Conservation (phyloP, 2,329 filamentous ascomycete genomes). For the Cercospora beticola region DNA sequence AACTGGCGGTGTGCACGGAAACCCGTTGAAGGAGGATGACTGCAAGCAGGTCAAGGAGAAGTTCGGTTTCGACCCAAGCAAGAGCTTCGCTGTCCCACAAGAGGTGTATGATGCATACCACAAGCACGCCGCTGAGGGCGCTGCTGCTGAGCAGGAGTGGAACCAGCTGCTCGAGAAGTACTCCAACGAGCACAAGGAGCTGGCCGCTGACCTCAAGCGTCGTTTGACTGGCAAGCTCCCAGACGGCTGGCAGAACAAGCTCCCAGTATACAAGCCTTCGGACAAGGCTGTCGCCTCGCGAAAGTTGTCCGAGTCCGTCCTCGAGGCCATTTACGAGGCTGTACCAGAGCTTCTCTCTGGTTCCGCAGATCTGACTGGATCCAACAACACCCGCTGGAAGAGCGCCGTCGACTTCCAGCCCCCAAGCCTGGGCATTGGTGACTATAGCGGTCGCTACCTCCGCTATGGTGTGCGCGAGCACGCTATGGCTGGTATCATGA, state of each 20-base stretch:
- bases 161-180: conserved; percentile 91
- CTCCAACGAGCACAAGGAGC: conserved; percentile 69
- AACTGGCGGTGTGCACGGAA: conserved; percentile 93
- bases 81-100: conserved; percentile 91
- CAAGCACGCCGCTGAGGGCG: conserved; percentile 82
- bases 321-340: conserved; percentile 78
- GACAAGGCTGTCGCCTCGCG: conserved; percentile 86
- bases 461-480: conserved; percentile 92
- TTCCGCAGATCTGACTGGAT: conserved; percentile 95
- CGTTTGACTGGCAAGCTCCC: conserved; percentile 81
- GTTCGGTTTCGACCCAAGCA: conserved; percentile 93
- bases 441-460: conserved; percentile 88
- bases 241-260: conserved; percentile 91
- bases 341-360: conserved; percentile 92
- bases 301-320: conserved; percentile 93
- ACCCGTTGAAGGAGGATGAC: conserved; percentile 92
- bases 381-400: conserved; percentile 99
- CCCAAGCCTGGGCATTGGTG: conserved; percentile 77
- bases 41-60: conserved; percentile 89
- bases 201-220: conserved; percentile 77
- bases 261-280: conserved; percentile 84
- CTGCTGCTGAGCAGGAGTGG: conserved; percentile 90
- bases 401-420: conserved; percentile 96
- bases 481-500: conserved; percentile 88
- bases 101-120: conserved; percentile 89